Evolutionary conservation across 1,284 basidiomycete species (phyloP).

Genomic region (Leccinum pachyderme): DNA sequence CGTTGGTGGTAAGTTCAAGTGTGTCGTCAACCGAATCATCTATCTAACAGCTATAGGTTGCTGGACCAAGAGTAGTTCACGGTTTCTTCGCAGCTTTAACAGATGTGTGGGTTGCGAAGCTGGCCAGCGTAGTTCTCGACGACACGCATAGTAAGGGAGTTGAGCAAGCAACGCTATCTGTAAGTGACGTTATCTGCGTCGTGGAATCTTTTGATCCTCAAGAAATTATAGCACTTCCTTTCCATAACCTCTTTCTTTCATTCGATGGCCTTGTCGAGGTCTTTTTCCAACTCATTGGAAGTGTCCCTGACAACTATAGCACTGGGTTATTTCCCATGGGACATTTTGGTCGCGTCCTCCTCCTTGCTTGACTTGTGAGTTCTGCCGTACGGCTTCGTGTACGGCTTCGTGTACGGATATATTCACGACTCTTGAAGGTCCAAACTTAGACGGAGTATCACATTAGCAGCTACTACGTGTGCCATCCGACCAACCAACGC

Average conservation of each 20-base stretch:
- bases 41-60: constrained; percentile 43
- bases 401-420: neutral
- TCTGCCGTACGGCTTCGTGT: neutral
- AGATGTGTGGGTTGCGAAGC: constrained; percentile 70
- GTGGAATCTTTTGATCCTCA: neutral
- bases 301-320: constrained; percentile 83
- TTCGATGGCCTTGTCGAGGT: constrained; percentile 79
- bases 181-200: constrained; percentile 40
- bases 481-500: constrained; percentile 85
- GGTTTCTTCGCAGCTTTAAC: constrained; percentile 79
- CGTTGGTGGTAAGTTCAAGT: constrained; percentile 25
- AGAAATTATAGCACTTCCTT: constrained; percentile 61
- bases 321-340: constrained; percentile 79
- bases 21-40: neutral
- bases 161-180: constrained; percentile 51
- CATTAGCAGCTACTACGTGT: constrained; percentile 74
- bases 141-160: constrained; percentile 40
- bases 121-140: constrained; percentile 64
- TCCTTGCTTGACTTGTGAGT: constrained; percentile 24
- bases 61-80: constrained; percentile 76
- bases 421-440: constrained; percentile 25
- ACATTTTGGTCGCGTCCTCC: constrained; percentile 30
- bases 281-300: constrained; percentile 92
- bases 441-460: constrained; percentile 38
- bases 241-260: constrained; percentile 89